Conservation (phyloP, 441 rosid species). For the Croton setiger region DNA sequence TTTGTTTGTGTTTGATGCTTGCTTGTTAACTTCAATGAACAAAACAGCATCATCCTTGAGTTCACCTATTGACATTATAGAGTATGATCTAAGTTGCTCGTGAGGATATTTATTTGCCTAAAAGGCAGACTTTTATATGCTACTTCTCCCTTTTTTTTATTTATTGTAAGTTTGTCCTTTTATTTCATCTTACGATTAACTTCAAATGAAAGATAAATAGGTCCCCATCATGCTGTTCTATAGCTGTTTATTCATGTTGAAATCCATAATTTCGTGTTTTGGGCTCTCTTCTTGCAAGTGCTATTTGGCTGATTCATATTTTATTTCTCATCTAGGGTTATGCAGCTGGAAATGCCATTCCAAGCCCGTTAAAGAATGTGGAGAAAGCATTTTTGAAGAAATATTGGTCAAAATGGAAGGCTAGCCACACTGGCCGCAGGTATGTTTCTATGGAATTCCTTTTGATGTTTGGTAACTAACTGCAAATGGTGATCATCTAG, state of each 20-base stretch:
- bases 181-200: background rate
- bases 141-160: background rate
- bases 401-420: constrained; percentile 96
- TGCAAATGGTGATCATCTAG: constrained; percentile 7
- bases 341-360: constrained; percentile 86
- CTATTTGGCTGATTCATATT: constrained; percentile 4
- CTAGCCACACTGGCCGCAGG: constrained; percentile 79
- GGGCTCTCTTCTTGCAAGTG: background rate
- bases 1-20: no score
- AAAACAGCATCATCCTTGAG: background rate
- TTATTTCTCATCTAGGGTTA: constrained; percentile 56
- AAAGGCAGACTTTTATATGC: background rate
- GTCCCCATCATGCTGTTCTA: background rate
- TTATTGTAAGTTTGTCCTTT: background rate
- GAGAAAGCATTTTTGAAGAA: constrained; percentile 76
- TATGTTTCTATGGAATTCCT: constrained; percentile 26
- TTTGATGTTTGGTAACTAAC: constrained; percentile 14
- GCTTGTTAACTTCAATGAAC: background rate
- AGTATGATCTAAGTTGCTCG: background rate
- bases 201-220: background rate
- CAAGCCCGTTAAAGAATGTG: constrained; percentile 86
- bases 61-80: background rate
- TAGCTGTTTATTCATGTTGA: background rate
- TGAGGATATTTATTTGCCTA: background rate
- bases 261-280: background rate